Evolutionary conservation across 257 asterid species (phyloP).

Genomic region (Buddleja alternifolia): DNA sequence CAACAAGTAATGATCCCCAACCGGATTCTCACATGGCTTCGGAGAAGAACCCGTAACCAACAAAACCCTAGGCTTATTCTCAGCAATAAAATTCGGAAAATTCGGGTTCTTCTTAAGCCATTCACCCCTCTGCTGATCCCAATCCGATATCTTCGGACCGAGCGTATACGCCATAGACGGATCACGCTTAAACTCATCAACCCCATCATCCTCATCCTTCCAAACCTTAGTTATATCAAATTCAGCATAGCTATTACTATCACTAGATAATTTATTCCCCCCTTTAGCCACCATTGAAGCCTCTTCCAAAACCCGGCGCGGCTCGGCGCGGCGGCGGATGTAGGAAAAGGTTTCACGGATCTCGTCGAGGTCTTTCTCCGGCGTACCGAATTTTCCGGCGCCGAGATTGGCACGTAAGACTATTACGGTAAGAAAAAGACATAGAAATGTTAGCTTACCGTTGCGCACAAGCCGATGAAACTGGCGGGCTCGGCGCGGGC

Average conservation of each 20-base stretch:
- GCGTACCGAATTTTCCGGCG: conserved; percentile 61
- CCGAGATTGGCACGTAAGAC: conserved; percentile 51
- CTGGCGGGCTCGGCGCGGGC: conserved; percentile 47
- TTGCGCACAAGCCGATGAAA: conserved; percentile 41
- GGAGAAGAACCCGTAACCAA: conserved; percentile 57
- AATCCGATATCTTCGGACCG: conserved; percentile 54
- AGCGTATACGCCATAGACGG: conserved; percentile 41
- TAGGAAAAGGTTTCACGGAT: conserved; percentile 50
- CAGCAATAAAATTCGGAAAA: conserved; percentile 44
- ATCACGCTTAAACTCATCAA: conserved; percentile 40
- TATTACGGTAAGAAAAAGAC: conserved; percentile 48
- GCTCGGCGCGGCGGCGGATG: conserved; percentile 52
- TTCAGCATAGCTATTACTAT: conserved; percentile 25
- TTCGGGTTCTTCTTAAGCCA: conserved; percentile 46
- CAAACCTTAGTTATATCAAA: conserved; percentile 42
- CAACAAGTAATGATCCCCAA: conserved; percentile 56
- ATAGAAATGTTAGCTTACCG: conserved; percentile 52
- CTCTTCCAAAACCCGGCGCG: conserved; percentile 49
- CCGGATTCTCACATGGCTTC: conserved; percentile 58
- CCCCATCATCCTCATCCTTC: conserved; percentile 47
- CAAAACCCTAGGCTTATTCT: conserved; percentile 50
- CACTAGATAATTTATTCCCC: conserved; percentile 16
- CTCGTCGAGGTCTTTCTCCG: conserved; percentile 58
- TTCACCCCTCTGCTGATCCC: conserved; percentile 51
- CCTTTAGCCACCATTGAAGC: conserved; percentile 26